phyloP scores from a whole-genome alignment of 495 filamentous ascomycete genomes.

The Chaetomidium leptoderma region DNA sequence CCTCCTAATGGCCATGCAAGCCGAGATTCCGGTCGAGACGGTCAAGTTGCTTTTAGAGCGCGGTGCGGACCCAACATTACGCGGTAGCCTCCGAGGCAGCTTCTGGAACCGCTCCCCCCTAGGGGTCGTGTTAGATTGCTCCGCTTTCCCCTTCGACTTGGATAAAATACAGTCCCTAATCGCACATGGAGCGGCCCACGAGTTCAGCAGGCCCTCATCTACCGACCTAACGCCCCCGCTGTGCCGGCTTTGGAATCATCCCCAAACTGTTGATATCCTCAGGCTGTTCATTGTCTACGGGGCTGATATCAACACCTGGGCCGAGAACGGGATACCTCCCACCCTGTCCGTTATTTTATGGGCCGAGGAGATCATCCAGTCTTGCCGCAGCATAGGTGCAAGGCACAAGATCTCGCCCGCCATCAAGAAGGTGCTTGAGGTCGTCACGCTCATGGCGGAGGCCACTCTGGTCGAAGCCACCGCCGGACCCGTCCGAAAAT shows the following conservation, averaged over 20 bases:
- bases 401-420: no score
- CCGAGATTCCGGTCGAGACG: slow-evolving; percentile 19
- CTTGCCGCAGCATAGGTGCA: background rate
- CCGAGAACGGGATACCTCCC: slow-evolving; percentile 1
- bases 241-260: slow-evolving; percentile 2
- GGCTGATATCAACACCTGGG: slow-evolving; percentile 6
- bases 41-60: slow-evolving; percentile 15
- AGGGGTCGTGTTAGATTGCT: background rate
- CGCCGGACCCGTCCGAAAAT: background rate
- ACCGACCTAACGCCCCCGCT: background rate
- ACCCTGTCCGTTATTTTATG: slow-evolving; percentile 11
- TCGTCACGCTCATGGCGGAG: slow-evolving; percentile 17
- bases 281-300: slow-evolving; percentile 2
- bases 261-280: background rate
- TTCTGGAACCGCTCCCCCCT: background rate
- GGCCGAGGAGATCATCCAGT: background rate
- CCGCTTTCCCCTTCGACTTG: background rate
- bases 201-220: background rate
- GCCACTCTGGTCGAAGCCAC: slow-evolving; percentile 7
- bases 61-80: slow-evolving; percentile 12
- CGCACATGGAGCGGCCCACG: background rate
- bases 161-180: slow-evolving; percentile 13
- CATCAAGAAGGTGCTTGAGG: background rate
- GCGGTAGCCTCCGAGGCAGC: no score
- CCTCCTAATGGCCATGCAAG: slow-evolving; percentile 14